phyloP scores from a whole-genome alignment of 2,329 filamentous ascomycete species.

The Trichoderma sp. region DNA sequence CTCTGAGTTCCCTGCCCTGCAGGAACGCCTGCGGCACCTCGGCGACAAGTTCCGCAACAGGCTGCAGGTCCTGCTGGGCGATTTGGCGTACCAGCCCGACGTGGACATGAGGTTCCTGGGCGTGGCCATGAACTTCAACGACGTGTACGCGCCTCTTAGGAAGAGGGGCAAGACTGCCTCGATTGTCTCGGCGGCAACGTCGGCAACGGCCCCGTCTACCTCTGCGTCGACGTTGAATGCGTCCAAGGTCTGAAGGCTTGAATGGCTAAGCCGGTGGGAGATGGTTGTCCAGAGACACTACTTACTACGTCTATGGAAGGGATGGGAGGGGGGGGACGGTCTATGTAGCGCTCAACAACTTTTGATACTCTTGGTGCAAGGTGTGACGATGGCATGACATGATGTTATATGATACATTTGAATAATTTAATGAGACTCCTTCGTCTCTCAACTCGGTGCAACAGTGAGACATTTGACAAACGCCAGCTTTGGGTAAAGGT shows the following conservation, averaged over 20 bases:
- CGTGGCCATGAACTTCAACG: slow-evolving; percentile 99
- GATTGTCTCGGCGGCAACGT: slow-evolving; percentile 26
- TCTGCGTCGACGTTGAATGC: slow-evolving; percentile 25
- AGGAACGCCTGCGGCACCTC: slow-evolving; percentile 69
- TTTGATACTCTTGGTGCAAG: not conserved
- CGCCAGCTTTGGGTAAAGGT: not conserved
- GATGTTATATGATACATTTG: slow-evolving; percentile 6
- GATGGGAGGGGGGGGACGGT: not conserved
- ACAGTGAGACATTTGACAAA: not conserved
- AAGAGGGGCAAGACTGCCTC: slow-evolving; percentile 52
- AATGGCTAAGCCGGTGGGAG: not conserved
- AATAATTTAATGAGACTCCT: not conserved
- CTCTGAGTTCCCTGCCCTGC: slow-evolving; percentile 69
- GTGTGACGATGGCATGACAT: slow-evolving; percentile 7
- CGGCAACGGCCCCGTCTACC: slow-evolving; percentile 25
- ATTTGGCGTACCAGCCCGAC: slow-evolving; percentile 89
- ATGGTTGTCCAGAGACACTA: not conserved
- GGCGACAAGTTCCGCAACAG: slow-evolving; percentile 73
- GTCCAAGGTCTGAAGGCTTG: slow-evolving; percentile 29
- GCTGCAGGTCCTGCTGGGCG: slow-evolving; percentile 79
- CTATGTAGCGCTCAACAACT: not conserved
- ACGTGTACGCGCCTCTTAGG: slow-evolving; percentile 80
- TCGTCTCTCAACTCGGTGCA: not conserved
- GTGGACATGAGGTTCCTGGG: slow-evolving; percentile 94
- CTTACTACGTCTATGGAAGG: not conserved